Percentiles rank a stretch among this genome's conserved stretches.
These are phyloP conservation scores for Fomes fomentarius DNA, from an alignment of 1,284 basidiomycete genomes.

Conservation along the genomic window DNA sequence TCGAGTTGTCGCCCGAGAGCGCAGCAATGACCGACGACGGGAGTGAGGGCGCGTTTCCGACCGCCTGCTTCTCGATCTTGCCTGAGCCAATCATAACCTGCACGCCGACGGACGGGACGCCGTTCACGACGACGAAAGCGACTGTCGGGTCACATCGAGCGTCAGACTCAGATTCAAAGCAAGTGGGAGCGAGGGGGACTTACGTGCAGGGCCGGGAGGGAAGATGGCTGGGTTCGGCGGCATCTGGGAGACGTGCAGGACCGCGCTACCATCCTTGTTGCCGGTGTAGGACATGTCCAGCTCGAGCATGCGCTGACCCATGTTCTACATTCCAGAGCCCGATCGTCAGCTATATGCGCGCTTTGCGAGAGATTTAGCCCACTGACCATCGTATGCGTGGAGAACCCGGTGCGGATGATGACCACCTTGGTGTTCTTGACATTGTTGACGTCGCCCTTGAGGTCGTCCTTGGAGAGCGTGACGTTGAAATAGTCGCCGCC, in stretches of 20 bases:
- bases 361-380: neutral
- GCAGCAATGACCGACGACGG: slow-evolving; percentile 35
- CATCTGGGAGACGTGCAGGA: slow-evolving; percentile 75
- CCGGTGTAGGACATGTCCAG: slow-evolving; percentile 73
- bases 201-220: slow-evolving; percentile 71
- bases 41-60: slow-evolving; percentile 35
- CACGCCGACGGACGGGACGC: slow-evolving; percentile 73
- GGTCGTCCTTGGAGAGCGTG: slow-evolving; percentile 57
- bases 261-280: slow-evolving; percentile 66
- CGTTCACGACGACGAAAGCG: slow-evolving; percentile 80
- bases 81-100: slow-evolving; percentile 82
- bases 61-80: slow-evolving; percentile 62
- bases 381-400: slow-evolving; percentile 80
- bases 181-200: slow-evolving; percentile 7
- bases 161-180: neutral
- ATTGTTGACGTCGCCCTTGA: slow-evolving; percentile 52
- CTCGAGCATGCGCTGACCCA: slow-evolving; percentile 75
- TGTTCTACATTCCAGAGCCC: slow-evolving; percentile 51
- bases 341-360: too few species aligned
- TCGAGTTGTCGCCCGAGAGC: neutral
- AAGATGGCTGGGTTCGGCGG: slow-evolving; percentile 82
- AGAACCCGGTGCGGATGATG: slow-evolving; percentile 84
- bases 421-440: slow-evolving; percentile 69
- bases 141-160: slow-evolving; percentile 35
- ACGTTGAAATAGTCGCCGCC: slow-evolving; percentile 84